A percentile compares a stretch with the other conserved stretches of the same genome.
phyloP scores from a whole-genome alignment of 495 filamentous ascomycete genomes.

The Penicillium roqueforti region DNA sequence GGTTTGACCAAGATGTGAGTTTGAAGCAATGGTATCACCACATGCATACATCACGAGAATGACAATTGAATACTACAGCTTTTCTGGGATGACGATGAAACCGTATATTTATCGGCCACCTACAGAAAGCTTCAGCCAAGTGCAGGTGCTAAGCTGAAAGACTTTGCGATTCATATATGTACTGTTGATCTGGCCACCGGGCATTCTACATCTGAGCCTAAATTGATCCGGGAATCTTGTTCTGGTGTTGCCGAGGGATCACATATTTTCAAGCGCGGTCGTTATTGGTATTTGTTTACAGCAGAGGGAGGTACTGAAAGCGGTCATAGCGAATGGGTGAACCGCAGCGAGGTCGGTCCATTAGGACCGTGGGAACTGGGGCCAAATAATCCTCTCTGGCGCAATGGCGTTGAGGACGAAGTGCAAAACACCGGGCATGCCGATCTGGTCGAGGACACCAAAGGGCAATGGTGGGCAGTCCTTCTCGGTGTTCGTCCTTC shows the following conservation, averaged over 20 bases:
- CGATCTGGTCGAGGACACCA: conserved; percentile 42
- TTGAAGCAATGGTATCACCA: neutral
- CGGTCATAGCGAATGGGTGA: conserved; percentile 49
- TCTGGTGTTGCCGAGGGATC: conserved; percentile 58
- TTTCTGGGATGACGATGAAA: conserved; percentile 41
- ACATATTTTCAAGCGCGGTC: conserved; percentile 60
- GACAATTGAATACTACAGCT: conserved; percentile 18
- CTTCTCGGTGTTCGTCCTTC: conserved; percentile 43
- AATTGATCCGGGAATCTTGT: conserved; percentile 52
- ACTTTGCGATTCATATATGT: conserved; percentile 40
- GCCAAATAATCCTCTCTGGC: conserved; percentile 37
- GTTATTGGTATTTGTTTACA: conserved; percentile 64
- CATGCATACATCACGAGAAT: neutral
- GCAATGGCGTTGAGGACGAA: conserved; percentile 32
- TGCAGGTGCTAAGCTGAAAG: conserved; percentile 23
- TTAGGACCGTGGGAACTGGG: conserved; percentile 53
- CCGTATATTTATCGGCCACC: conserved; percentile 36
- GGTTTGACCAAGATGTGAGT: conserved; percentile 46
- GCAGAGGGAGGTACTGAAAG: conserved; percentile 62
- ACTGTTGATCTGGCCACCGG: conserved; percentile 38
- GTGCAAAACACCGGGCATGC: conserved; percentile 42
- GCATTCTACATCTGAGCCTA: conserved; percentile 31
- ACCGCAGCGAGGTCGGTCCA: conserved; percentile 36
- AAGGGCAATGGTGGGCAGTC: conserved; percentile 45
- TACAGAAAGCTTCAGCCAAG: conserved; percentile 33